Conservation (phyloP, 1,284 basidiomycete species). For the Erythrobasidium hasegawianum region DNA sequence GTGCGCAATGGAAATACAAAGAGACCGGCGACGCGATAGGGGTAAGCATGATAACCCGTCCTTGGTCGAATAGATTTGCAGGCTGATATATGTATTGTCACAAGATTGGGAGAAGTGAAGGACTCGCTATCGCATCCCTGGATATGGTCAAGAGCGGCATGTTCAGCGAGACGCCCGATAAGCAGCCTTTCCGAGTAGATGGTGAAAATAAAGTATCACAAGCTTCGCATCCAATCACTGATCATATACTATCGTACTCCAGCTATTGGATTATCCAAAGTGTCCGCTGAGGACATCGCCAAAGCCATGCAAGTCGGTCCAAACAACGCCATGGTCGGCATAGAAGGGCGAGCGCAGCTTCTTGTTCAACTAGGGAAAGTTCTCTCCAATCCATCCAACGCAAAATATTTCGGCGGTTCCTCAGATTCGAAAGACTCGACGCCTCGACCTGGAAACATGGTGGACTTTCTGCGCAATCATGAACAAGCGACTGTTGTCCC, state of each 20-base stretch:
- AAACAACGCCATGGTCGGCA: constrained; percentile 80
- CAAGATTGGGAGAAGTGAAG: constrained; percentile 75
- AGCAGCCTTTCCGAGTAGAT: constrained; percentile 68
- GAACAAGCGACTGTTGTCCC: constrained; percentile 47
- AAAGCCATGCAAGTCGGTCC: constrained; percentile 73
- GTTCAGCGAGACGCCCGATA: constrained; percentile 65
- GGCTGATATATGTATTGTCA: constrained; percentile 39
- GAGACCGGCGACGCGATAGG: constrained; percentile 54
- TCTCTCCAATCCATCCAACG: constrained; percentile 56
- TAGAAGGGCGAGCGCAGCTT: constrained; percentile 77
- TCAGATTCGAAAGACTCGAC: constrained; percentile 41
- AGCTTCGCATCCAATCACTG: not conserved
- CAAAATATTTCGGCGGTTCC: constrained; percentile 62
- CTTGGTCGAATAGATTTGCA: not conserved
- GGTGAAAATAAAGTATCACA: too few relatives aligned
- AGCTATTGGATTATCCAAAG: constrained; percentile 67
- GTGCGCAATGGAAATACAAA: constrained; percentile 72
- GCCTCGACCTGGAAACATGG: constrained; percentile 65
- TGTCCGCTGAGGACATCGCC: constrained; percentile 63
- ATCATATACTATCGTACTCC: constrained; percentile 14
- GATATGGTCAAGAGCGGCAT: constrained; percentile 82
- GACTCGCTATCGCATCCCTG: constrained; percentile 83
- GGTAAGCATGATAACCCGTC: not conserved
- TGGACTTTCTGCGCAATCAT: constrained; percentile 60
- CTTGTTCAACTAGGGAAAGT: constrained; percentile 69